These are phyloP conservation scores for Macaranga tanarius DNA, from an alignment of 441 rosid genomes.

Conservation along the genomic window DNA sequence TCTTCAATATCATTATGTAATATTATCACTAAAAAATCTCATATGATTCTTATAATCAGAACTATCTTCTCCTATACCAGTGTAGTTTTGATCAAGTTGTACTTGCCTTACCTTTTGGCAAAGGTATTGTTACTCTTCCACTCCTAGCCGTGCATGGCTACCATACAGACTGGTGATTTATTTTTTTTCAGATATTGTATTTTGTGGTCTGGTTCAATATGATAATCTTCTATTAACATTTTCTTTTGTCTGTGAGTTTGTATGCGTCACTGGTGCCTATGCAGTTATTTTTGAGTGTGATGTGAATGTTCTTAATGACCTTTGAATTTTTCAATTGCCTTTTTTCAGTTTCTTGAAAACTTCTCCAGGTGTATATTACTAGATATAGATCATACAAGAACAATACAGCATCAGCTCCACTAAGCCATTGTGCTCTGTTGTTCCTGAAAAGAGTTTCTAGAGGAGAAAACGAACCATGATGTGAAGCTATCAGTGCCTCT, in stretches of 20 bases:
- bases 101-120: background rate
- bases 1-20: background rate
- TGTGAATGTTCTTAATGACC: background rate
- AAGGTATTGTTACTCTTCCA: no score
- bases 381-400: slow-evolving; percentile 5
- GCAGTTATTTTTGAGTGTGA: slow-evolving; percentile 3
- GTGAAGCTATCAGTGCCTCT: background rate
- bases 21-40: background rate
- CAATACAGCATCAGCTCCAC: background rate
- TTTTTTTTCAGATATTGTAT: background rate
- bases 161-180: background rate
- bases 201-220: background rate
- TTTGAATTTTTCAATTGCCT: background rate
- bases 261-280: background rate
- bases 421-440: slow-evolving; percentile 1
- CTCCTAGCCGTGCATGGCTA: no score
- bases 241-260: background rate
- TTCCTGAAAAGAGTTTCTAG: background rate
- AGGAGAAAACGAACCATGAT: background rate
- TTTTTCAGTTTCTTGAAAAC: slow-evolving; percentile 6
- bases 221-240: background rate
- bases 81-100: background rate
- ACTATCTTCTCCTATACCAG: background rate
- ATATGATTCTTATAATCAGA: background rate
- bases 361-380: slow-evolving; percentile 19